Percentiles rank a stretch among this genome's conserved stretches.
Conservation (phyloP, 2,329 filamentous ascomycete species). For the Metarhizium rileyi region DNA sequence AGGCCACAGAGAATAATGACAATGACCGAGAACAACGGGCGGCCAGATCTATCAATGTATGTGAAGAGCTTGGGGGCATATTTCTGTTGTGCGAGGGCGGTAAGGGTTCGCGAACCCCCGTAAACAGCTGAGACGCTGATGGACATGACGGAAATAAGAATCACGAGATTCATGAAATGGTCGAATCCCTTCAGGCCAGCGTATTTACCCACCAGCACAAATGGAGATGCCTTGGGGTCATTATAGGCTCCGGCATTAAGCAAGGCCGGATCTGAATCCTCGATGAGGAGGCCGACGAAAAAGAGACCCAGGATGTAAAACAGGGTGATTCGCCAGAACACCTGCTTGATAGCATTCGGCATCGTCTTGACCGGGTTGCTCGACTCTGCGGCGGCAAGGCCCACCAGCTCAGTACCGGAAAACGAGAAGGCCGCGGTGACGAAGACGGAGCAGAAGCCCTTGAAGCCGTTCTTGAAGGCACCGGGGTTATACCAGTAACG, state of each 20-base stretch:
- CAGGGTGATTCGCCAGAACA: conserved; percentile 43
- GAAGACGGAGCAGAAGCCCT: conserved; percentile 59
- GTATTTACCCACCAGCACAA: conserved; percentile 39
- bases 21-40: conserved; percentile 36
- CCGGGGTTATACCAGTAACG: conserved; percentile 33
- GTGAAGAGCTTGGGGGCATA: conserved; percentile 44
- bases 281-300: conserved; percentile 36
- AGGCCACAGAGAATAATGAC: not conserved
- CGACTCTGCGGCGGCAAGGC: conserved; percentile 60
- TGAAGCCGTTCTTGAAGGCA: conserved; percentile 59
- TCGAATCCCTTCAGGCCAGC: conserved; percentile 38
- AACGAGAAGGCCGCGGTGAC: conserved; percentile 63
- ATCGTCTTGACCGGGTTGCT: conserved; percentile 59
- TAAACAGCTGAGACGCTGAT: conserved; percentile 46
- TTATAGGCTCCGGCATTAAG: conserved; percentile 35
- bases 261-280: conserved; percentile 32
- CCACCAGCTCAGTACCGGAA: conserved; percentile 58
- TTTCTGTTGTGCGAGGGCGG: conserved; percentile 45
- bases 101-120: conserved; percentile 44
- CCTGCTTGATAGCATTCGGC: conserved; percentile 72
- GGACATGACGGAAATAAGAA: conserved; percentile 43
- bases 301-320: conserved; percentile 42
- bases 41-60: conserved; percentile 44
- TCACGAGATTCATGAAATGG: conserved; percentile 43
- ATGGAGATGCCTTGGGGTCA: conserved; percentile 34